These are phyloP conservation scores for Gnomoniopsis smithogilvyi DNA, from an alignment of 2,329 filamentous ascomycete genomes.

Conservation along the genomic window DNA sequence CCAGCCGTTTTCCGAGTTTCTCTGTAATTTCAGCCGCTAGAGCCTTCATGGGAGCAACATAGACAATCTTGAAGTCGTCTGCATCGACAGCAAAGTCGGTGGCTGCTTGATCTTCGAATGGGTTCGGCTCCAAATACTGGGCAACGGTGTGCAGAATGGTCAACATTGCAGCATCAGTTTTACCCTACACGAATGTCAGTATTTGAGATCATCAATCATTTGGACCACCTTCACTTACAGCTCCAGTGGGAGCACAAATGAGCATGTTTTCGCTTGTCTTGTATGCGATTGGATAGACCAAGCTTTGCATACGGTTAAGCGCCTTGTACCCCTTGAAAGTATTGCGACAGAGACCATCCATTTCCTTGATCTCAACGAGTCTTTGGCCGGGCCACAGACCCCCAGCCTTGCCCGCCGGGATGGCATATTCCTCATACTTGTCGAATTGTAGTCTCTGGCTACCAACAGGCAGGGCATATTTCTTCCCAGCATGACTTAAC, in stretches of 20 bases:
- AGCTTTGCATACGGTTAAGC: conserved; percentile 96
- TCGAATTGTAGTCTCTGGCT: conserved; percentile 67
- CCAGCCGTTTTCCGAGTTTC: conserved; percentile 85
- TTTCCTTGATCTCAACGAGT: conserved; percentile 72
- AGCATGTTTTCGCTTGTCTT: conserved; percentile 98
- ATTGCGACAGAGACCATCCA: conserved; percentile 85
- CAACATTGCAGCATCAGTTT: conserved; percentile 97
- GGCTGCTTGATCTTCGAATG: conserved; percentile 68
- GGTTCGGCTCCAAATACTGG: conserved; percentile 79
- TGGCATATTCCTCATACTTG: conserved; percentile 84
- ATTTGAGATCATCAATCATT: neutral
- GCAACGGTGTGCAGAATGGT: conserved; percentile 88
- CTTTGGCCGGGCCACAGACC: conserved; percentile 69
- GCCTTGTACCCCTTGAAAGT: conserved; percentile 94
- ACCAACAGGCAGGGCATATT: conserved; percentile 77
- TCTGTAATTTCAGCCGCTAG: conserved; percentile 94
- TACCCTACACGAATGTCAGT: conserved; percentile 55
- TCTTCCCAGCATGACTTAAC: conserved; percentile 73
- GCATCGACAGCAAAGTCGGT: conserved; percentile 78
- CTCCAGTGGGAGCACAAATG: conserved; percentile 95
- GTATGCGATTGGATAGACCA: conserved; percentile 94
- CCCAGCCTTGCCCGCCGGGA: conserved; percentile 80
- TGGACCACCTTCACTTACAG: conserved; percentile 43
- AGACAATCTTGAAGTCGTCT: conserved; percentile 96
- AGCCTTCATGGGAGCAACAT: conserved; percentile 98